These are phyloP conservation scores for Escovopsis sp. DNA, from an alignment of 2,329 filamentous ascomycete genomes.

Conservation along the genomic window DNA sequence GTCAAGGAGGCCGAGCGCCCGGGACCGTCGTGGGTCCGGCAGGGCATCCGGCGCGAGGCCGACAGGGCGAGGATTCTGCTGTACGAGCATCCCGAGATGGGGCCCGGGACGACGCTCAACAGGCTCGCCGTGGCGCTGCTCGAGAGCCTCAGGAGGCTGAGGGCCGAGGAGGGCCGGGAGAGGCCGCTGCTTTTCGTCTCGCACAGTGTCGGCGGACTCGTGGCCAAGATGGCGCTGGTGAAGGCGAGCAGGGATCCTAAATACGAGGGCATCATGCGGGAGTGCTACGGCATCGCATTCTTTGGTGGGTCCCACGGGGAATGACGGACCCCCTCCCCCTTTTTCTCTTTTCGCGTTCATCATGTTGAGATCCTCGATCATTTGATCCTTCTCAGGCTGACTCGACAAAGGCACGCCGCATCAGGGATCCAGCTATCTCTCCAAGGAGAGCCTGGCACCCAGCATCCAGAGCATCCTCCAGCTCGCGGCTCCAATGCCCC, in stretches of 20 bases:
- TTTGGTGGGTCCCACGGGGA: conserved; percentile 38
- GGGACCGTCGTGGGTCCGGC: conserved; percentile 33
- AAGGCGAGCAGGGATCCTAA: conserved; percentile 25
- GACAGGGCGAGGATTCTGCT: conserved; percentile 33
- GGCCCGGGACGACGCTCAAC: conserved; percentile 27
- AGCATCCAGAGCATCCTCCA: conserved; percentile 38
- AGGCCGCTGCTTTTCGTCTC: conserved; percentile 45
- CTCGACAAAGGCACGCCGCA: conserved; percentile 48
- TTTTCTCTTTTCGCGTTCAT: conserved; percentile 8
- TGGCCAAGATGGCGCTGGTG: conserved; percentile 40
- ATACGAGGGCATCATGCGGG: conserved; percentile 31
- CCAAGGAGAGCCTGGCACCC: conserved; percentile 37
- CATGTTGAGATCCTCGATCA: not conserved
- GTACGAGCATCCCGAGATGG: conserved; percentile 31
- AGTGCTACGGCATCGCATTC: conserved; percentile 46
- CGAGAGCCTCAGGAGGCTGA: conserved; percentile 23
- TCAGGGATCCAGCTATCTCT: conserved; percentile 47
- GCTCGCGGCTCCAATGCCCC: conserved; percentile 33
- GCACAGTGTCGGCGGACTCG: conserved; percentile 45
- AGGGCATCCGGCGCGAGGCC: conserved; percentile 33
- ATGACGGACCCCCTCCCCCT: not conserved
- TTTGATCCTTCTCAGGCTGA: no score
- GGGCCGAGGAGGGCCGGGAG: conserved; percentile 17
- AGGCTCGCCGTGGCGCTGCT: conserved; percentile 31
- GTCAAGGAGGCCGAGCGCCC: conserved; percentile 11